phyloP scores from a whole-genome alignment of 768 basidiomycete species.

The Mrakia hoshinonis region DNA sequence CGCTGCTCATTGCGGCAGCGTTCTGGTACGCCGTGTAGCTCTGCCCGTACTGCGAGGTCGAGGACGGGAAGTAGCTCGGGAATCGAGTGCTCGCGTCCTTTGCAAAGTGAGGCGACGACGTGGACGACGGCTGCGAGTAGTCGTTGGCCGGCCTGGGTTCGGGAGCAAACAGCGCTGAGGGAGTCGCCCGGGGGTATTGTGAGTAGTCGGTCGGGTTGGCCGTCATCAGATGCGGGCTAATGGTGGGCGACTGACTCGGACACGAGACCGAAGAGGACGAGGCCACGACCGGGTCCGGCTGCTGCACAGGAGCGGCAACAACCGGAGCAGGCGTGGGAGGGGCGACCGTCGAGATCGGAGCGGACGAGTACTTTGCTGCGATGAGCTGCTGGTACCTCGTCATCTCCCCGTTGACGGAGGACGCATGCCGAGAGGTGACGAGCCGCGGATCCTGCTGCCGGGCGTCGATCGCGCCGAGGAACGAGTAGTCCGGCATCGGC shows the following conservation, averaged over 20 bases:
- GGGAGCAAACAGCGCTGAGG: neutral
- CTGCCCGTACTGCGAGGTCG: neutral
- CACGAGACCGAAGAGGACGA: neutral
- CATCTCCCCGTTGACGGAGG: neutral
- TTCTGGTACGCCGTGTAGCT: neutral
- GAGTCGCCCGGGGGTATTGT: neutral
- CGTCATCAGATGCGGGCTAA: neutral
- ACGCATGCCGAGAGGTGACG: no score
- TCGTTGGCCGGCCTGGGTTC: neutral
- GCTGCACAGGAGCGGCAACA: no score
- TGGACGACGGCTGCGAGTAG: neutral
- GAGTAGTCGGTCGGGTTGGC: neutral
- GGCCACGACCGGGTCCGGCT: no score
- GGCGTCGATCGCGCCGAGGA: neutral
- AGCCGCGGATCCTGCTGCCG: neutral
- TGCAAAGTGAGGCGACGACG: neutral
- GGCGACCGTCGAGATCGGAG: neutral
- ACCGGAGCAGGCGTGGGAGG: neutral
- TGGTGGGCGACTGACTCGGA: neutral
- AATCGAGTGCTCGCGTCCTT: neutral
- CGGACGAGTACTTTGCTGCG: neutral
- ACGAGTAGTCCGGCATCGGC: neutral
- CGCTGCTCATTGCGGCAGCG: no score
- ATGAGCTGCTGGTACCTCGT: conserved; percentile 23
- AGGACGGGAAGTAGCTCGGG: neutral